phyloP scores from a whole-genome alignment of 2,329 filamentous ascomycete genomes.

The Fusarium tuaranense region DNA sequence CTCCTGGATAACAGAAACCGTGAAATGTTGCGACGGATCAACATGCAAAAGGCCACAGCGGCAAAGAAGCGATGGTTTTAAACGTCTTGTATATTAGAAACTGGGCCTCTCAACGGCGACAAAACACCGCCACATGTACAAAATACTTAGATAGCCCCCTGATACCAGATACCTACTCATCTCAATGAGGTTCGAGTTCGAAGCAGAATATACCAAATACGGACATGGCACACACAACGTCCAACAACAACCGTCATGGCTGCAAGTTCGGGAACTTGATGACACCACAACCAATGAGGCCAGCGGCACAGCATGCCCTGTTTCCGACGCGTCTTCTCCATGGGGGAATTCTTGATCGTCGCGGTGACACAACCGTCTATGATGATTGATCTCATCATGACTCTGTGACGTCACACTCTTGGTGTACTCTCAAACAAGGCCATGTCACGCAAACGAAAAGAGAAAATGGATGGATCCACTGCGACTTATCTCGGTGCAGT shows the following conservation, averaged over 20 bases:
- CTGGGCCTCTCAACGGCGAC: conserved; percentile 27
- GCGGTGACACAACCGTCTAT: conserved; percentile 17
- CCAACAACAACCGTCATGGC: conserved; percentile 10
- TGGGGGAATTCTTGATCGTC: conserved; percentile 21
- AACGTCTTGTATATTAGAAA: conserved; percentile 19
- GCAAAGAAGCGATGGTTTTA: conserved; percentile 51
- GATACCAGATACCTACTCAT: conserved; percentile 42
- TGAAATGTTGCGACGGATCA: conserved; percentile 65
- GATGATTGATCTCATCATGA: conserved; percentile 38
- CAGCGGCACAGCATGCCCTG: background rate
- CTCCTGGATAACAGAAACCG: conserved; percentile 66
- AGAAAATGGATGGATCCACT: conserved; percentile 25
- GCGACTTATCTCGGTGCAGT: too few relatives aligned
- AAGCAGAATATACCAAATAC: conserved; percentile 34
- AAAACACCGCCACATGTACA: conserved; percentile 28
- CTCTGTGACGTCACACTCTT: conserved; percentile 32
- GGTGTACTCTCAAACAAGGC: background rate
- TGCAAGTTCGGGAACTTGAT: conserved; percentile 12
- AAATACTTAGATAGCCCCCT: conserved; percentile 21
- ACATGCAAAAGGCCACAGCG: conserved; percentile 58
- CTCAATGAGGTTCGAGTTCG: conserved; percentile 42
- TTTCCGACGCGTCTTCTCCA: conserved; percentile 4
- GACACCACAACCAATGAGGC: conserved; percentile 21
- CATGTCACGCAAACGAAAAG: background rate
- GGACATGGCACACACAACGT: conserved; percentile 28